phyloP scores from a whole-genome alignment of 192 early-diverging fungal genomes.

The Fimicolochytrium jonesii region DNA sequence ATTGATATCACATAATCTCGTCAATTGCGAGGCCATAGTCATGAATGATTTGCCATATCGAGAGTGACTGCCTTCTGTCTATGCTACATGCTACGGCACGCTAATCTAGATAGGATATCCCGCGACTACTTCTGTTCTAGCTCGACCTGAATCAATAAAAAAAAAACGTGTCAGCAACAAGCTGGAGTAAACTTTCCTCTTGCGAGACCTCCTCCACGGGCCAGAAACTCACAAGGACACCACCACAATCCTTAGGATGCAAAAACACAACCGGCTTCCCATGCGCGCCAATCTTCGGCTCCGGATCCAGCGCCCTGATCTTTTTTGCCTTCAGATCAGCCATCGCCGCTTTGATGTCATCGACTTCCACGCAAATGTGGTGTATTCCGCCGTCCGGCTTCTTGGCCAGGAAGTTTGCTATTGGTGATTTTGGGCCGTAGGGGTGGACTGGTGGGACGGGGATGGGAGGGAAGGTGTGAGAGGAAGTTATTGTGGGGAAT shows the following conservation, averaged over 20 bases:
- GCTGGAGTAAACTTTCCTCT: too few relatives aligned
- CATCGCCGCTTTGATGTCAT: constrained; percentile 65
- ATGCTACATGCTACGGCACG: too few relatives aligned
- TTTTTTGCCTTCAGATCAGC: constrained; percentile 58
- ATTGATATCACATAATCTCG: background rate
- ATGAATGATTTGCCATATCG: too few relatives aligned
- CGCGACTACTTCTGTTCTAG: too few relatives aligned
- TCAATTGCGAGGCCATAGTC: too few relatives aligned
- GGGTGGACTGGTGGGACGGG: constrained; percentile 70
- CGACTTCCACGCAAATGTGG: constrained; percentile 77
- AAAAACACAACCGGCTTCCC: constrained; percentile 75
- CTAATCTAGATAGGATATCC: too few relatives aligned
- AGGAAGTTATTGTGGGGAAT: too few relatives aligned
- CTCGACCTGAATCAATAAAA: constrained; percentile 3
- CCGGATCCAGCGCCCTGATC: constrained; percentile 59
- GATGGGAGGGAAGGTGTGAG: too few relatives aligned
- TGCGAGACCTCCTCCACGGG: background rate
- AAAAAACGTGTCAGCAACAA: background rate
- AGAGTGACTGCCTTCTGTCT: too few relatives aligned
- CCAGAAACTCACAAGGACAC: constrained; percentile 55
- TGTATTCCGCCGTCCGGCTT: constrained; percentile 80
- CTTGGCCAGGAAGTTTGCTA: constrained; percentile 71
- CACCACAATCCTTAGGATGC: constrained; percentile 80
- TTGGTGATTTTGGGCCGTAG: constrained; percentile 70
- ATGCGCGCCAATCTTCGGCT: constrained; percentile 81